phyloP scores from a whole-genome alignment of 371 early-diverging fungal genomes.

The Parasitella parasitica region DNA sequence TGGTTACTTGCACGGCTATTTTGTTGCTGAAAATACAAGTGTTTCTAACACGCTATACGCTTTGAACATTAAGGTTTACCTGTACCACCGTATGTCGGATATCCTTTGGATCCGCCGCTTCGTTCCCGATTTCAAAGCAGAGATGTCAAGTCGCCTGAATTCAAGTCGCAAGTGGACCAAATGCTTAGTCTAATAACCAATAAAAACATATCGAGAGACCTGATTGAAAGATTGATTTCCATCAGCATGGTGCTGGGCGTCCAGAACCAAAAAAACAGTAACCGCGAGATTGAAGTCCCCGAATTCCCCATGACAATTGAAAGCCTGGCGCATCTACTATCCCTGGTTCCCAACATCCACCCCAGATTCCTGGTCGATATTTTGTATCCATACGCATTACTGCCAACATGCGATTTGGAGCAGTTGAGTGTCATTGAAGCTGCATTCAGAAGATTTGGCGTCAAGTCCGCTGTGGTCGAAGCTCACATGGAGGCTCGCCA shows the following conservation, averaged over 20 bases:
- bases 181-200: constrained; percentile 34
- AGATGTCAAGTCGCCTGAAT: constrained; percentile 62
- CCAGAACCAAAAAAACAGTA: constrained; percentile 38
- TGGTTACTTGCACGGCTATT: background rate
- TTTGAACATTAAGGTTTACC: constrained; percentile 54
- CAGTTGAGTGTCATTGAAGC: constrained; percentile 67
- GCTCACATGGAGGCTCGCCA: constrained; percentile 52
- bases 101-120: constrained; percentile 83
- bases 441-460: constrained; percentile 71
- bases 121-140: constrained; percentile 80
- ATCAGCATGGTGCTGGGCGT: constrained; percentile 63
- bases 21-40: too few species aligned
- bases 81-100: constrained; percentile 77
- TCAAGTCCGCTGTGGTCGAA: constrained; percentile 45
- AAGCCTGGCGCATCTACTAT: constrained; percentile 48
- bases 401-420: constrained; percentile 63
- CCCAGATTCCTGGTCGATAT: constrained; percentile 64
- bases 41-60: too few species aligned
- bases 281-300: constrained; percentile 60
- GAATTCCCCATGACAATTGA: constrained; percentile 74
- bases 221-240: constrained; percentile 64
- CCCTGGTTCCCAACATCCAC: constrained; percentile 51
- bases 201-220: constrained; percentile 24
- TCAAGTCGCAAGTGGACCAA: constrained; percentile 60
- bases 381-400: constrained; percentile 66